Base-by-base conservation (phyloP, 345 rosid genomes). In the Lepidium didymum region DNA sequence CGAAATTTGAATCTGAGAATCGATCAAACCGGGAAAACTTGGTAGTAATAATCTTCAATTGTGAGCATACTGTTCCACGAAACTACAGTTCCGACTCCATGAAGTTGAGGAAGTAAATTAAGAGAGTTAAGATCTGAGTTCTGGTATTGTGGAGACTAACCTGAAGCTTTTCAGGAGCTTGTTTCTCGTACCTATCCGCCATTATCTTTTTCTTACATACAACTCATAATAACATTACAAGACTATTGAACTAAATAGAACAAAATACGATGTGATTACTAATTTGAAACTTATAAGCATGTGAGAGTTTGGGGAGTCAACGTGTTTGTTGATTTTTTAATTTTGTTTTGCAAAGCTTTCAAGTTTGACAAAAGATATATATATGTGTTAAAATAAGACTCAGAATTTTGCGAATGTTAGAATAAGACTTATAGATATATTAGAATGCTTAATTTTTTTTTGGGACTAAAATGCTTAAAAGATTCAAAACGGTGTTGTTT, bases 51-150 rank as follows among this genome's bases (percentile, higher is more conserved):
- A 75, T 94, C 99, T 73, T 72, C 90, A 2, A 87, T 89, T 0
- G 90, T 91, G 11, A 91, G 73, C 88, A 94, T 81, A 69, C 95
- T 88, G 75, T 81, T 88, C 99, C 97, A 94, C 8, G 97, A 55
- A 5, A 87, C 72, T 4, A 94, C 90, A 9, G 95, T 73, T 23
- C 97, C 99, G 2, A 87, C 41, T 45, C 99, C 97, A 34, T 89
- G 90, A 71, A 89, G 23, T 6, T 45, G 56, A 52, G 37, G 36
- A n/a, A n/a, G 27, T 13, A 27, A 13, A 13, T 18, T 40, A 38
- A 23, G 46, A 57, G 25, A 6, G 13, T 7, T 16, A 6, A 33
- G 61, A 70, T 60, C 53, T 51, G 25, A 60, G 6, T 50, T 50
- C 2, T 58, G 15, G 15, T 68, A 21, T 56, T 34, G 38, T 45